Conservation (phyloP, 805 yeast genomes). For the Candida easanensis region DNA sequence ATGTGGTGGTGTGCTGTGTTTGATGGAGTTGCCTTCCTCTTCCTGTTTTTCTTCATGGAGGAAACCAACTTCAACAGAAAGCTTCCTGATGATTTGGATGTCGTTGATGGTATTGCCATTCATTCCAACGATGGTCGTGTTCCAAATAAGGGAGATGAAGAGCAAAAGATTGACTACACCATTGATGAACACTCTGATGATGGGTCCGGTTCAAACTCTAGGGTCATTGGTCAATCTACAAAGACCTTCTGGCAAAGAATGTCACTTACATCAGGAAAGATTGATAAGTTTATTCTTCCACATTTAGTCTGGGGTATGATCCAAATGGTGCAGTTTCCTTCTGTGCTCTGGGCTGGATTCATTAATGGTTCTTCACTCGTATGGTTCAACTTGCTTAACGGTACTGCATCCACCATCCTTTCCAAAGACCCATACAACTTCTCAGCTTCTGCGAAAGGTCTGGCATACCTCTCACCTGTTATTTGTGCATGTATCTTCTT, state of each 20-base stretch:
- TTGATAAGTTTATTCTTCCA: conserved; percentile 29
- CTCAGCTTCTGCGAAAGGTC: conserved; percentile 43
- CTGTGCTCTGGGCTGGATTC: conserved; percentile 57
- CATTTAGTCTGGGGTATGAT: conserved; percentile 36
- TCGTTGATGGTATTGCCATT: conserved; percentile 5
- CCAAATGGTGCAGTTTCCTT: conserved; percentile 44
- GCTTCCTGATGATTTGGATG: conserved; percentile 19
- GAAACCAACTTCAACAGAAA: conserved; percentile 48
- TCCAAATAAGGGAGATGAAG: conserved; percentile 10
- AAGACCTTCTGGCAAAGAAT: conserved; percentile 42
- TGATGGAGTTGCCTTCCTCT: conserved; percentile 38
- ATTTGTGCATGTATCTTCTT: conserved; percentile 43
- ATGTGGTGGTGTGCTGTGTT: conserved; percentile 49
- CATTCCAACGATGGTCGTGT: not conserved
- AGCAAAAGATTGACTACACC: conserved; percentile 10
- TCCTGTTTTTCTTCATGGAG: conserved; percentile 45
- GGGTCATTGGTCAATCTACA: conserved; percentile 3
- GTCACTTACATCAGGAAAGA: conserved; percentile 38
- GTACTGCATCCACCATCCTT: conserved; percentile 42
- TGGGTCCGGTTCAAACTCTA: conserved; percentile 2
- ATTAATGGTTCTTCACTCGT: conserved; percentile 46
- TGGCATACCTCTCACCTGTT: conserved; percentile 51
- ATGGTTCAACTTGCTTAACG: conserved; percentile 48
- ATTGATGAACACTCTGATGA: conserved; percentile 13
- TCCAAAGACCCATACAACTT: conserved; percentile 51